A percentile compares a stretch with the other conserved stretches of the same genome.
These are phyloP conservation scores for Tylopilus vinaceipallidus DNA, from an alignment of 768 basidiomycete genomes.

Conservation along the genomic window DNA sequence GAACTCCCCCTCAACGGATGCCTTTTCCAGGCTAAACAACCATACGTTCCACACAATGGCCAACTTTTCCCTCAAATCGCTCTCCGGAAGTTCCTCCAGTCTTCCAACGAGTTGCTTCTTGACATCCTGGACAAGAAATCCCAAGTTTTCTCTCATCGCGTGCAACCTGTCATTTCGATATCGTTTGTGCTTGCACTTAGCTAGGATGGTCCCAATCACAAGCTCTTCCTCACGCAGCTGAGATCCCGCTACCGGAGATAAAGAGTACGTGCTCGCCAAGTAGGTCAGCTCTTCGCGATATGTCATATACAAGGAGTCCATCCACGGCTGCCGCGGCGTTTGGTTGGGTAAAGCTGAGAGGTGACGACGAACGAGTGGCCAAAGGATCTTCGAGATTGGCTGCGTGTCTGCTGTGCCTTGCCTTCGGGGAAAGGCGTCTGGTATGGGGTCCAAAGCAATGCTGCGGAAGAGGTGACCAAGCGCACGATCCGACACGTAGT, in stretches of 20 bases:
- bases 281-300: constrained; percentile 70
- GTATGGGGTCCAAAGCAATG: constrained; percentile 44
- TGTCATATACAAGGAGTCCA: constrained; percentile 21
- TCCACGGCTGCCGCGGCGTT: constrained; percentile 3
- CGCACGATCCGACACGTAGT: constrained; percentile 69
- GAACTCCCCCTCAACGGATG: constrained; percentile 33
- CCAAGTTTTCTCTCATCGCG: constrained; percentile 59
- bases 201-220: constrained; percentile 71
- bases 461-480: constrained; percentile 71
- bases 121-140: constrained; percentile 50
- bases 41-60: constrained; percentile 64
- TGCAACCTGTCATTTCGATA: constrained; percentile 59
- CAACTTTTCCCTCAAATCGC: constrained; percentile 40
- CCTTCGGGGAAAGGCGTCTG: constrained; percentile 13
- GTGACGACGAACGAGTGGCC: constrained; percentile 21
- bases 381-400: constrained; percentile 25
- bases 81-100: constrained; percentile 21
- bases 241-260: constrained; percentile 54
- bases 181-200: constrained; percentile 60
- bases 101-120: constrained; percentile 37
- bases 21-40: constrained; percentile 48
- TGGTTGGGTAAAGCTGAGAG: constrained; percentile 4
- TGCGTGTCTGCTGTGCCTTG: constrained; percentile 30
- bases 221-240: constrained; percentile 71
- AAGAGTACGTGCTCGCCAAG: constrained; percentile 64